phyloP scores from a whole-genome alignment of 1,284 basidiomycete species.

The Cutaneotrichosporon daszewskae region DNA sequence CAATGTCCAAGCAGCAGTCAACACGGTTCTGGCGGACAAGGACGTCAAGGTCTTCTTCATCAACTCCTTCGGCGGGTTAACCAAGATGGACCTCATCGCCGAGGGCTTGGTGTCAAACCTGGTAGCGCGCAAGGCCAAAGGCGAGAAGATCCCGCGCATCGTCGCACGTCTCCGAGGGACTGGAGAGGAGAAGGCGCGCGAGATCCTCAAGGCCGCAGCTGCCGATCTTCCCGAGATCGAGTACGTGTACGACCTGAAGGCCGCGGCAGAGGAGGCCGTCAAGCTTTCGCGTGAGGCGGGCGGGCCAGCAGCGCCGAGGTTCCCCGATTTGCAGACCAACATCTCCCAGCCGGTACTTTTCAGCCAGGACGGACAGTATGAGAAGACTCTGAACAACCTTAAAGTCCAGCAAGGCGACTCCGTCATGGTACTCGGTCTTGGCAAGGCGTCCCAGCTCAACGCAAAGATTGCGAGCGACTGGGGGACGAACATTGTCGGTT shows the following conservation, averaged over 20 bases:
- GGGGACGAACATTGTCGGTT: constrained; percentile 92
- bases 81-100: constrained; percentile 25
- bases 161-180: constrained; percentile 22
- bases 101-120: constrained; percentile 10
- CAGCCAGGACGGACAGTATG: constrained; percentile 49
- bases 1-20: constrained; percentile 23
- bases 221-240: constrained; percentile 11
- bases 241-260: constrained; percentile 17
- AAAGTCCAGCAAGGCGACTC: constrained; percentile 82
- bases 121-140: constrained; percentile 3
- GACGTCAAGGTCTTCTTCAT: constrained; percentile 25
- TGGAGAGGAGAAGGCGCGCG: constrained; percentile 19
- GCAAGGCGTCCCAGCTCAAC: constrained; percentile 20
- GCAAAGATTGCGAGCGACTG: constrained; percentile 39
- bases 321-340: background rate
- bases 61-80: constrained; percentile 28
- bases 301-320: background rate
- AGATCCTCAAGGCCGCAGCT: constrained; percentile 12
- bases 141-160: constrained; percentile 11
- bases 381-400: constrained; percentile 77
- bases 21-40: constrained; percentile 16
- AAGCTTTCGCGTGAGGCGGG: constrained; percentile 2
- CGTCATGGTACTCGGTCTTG: constrained; percentile 70
- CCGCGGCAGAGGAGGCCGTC: constrained; percentile 18
- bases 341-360: constrained; percentile 4